Evolutionary conservation across 345 rosid species (phyloP), one percentile per base, ranked within the genome.

Genomic region (Eucalyptus tenuipes): DNA sequence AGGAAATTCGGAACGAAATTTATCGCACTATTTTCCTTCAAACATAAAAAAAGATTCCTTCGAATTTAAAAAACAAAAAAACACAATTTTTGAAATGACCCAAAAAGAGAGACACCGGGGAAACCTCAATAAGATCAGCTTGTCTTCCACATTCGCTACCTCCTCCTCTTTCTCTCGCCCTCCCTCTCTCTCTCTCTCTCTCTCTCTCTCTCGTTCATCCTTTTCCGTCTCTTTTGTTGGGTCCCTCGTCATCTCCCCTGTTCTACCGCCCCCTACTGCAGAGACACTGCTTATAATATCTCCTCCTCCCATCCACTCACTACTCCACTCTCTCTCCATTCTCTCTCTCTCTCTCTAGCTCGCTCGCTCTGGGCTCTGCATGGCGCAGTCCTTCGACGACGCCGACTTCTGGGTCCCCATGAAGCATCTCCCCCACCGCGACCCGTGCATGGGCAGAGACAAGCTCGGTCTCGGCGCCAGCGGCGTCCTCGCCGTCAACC

Each of bases 111-210:
- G 22, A 49, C 75, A 82, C 94, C 94, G 93, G 88, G 49, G 92
- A 91, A 94, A 92, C 96, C 97, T 95, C 94, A 92, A 93, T 92
- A 95, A 95, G 93, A 42, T 93, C 90, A 88, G 85, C 90, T 89
- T 92, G 92, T 95, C 92, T 91, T 87, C 94, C 45, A 91, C 95
- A 92, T 92, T 92, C 93, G 25, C 47, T 48, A 25, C 6, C 87
- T 44, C 6, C 87, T 44, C 45, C 49, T 5, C 85, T 24, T 68
- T 52, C 44, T 80, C 52, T 86, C 55, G 24, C 24, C 53, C 64
- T n/a, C 52, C 79, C 42, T 88, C 57, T 59, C 31, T 17, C 31
- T 93, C 91, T 89, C 93, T 93, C 66, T 31, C n/a, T 85, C 50
- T 71, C 48, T 25, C 31, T 37, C 86, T 17, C 42, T 24, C 66